A percentile compares a stretch with the other conserved stretches of the same genome.
phyloP scores from a whole-genome alignment of 2,329 filamentous ascomycete species.

The Chaetothyriales sp. region DNA sequence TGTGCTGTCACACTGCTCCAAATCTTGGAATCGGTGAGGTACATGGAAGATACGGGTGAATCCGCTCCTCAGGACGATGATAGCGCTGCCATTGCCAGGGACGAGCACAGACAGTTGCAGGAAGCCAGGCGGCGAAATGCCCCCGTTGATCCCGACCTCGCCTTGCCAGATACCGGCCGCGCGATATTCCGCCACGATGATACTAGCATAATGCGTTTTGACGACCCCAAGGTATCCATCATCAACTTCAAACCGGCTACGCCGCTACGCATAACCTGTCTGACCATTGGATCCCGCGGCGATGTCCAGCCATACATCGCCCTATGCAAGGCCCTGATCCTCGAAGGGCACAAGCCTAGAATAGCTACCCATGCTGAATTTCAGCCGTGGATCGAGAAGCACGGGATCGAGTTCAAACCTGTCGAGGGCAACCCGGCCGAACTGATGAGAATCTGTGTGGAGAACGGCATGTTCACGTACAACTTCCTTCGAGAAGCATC shows the following conservation, averaged over 20 bases:
- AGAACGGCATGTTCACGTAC: constrained; percentile 92
- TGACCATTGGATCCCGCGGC: constrained; percentile 89
- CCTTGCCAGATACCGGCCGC: constrained; percentile 14
- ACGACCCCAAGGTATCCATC: constrained; percentile 75
- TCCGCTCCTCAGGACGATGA: constrained; percentile 54
- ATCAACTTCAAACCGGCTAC: constrained; percentile 78
- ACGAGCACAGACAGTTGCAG: constrained; percentile 66
- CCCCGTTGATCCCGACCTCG: constrained; percentile 17
- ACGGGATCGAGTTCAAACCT: constrained; percentile 81
- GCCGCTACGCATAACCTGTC: constrained; percentile 69
- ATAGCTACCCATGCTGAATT: constrained; percentile 93
- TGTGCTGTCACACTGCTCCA: constrained; percentile 70
- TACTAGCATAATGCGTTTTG: constrained; percentile 45
- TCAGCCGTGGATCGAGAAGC: constrained; percentile 70
- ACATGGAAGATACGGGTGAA: constrained; percentile 53
- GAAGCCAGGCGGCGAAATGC: constrained; percentile 46
- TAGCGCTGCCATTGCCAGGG: constrained; percentile 58
- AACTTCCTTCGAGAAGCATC: constrained; percentile 81
- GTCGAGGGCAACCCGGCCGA: constrained; percentile 86
- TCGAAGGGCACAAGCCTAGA: constrained; percentile 68
- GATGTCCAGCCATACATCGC: constrained; percentile 92
- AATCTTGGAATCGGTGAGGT: constrained; percentile 56
- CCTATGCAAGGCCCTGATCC: constrained; percentile 74
- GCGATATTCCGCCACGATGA: constrained; percentile 21
- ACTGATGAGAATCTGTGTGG: constrained; percentile 88